A percentile compares a stretch with the other conserved stretches of the same genome.
Evolutionary conservation across 2,329 filamentous ascomycete species (phyloP).

Genomic region (Aspergillus ochraceus): DNA sequence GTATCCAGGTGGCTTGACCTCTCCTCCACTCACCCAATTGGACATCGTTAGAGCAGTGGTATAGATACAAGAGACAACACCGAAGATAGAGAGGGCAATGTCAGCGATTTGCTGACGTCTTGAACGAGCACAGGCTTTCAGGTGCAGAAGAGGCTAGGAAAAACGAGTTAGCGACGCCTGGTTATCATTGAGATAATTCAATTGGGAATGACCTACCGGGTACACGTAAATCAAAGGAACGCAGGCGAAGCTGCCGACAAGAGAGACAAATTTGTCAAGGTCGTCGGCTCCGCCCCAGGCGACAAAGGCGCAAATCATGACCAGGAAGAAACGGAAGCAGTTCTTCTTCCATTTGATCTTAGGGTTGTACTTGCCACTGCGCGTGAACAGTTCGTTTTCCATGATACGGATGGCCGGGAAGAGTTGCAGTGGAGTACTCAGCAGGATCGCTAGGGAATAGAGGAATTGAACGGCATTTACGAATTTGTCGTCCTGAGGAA

Average conservation of each 20-base stretch:
- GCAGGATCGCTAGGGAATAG: conserved; percentile 94
- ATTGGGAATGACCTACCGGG: conserved; percentile 66
- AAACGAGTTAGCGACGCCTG: conserved; percentile 7
- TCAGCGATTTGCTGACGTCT: conserved; percentile 69
- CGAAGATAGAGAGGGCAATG: conserved; percentile 75
- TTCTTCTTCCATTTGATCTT: conserved; percentile 99
- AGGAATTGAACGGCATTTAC: conserved; percentile 96
- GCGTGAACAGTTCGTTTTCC: conserved; percentile 89
- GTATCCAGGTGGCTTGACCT: conserved; percentile 60
- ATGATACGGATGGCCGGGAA: conserved; percentile 97
- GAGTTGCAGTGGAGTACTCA: conserved; percentile 93
- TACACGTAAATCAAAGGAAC: conserved; percentile 97
- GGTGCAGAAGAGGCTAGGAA: conserved; percentile 80
- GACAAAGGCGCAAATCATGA: conserved; percentile 79
- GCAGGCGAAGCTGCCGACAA: conserved; percentile 96
- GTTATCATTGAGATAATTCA: background rate
- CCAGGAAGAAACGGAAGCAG: conserved; percentile 88
- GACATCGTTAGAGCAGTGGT: conserved; percentile 83
- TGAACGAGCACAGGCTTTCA: conserved; percentile 72
- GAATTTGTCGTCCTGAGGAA: conserved; percentile 91
- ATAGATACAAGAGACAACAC: conserved; percentile 84
- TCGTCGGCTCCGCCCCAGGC: conserved; percentile 92
- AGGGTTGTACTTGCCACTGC: conserved; percentile 95
- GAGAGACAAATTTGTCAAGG: conserved; percentile 93
- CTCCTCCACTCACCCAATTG: conserved; percentile 72